Base-by-base conservation (phyloP, 192 early-diverging fungal genomes). In the Chytriomyces hyalinus region DNA sequence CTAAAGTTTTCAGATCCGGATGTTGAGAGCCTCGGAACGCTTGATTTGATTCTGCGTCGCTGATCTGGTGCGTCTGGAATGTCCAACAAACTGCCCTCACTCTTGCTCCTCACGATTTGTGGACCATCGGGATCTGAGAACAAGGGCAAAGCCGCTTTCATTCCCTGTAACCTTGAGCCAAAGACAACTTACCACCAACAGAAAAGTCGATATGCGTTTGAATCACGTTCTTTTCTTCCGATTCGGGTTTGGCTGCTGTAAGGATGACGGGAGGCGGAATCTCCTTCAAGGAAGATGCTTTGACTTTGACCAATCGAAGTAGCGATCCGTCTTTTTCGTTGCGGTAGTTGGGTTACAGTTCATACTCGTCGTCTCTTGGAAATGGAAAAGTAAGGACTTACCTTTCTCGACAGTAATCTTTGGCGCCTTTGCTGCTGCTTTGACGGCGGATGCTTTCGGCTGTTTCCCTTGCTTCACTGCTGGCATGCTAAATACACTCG, bases 221-320 rank as follows among this genome's bases (percentile, higher is more conserved):
- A 36, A 36, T 36, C 36, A 36, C 36, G 36, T 36, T 36, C 36
- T 0, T 36, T 36, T 36, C 36, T 36, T 36, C 36, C 36, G 36
- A 4, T 36, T 36, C 36, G 36, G 4, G 36, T 36, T 36, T 36
- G 36, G 36, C 36, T 2, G 36, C 36, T 36, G 36, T 2, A 36
- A 36, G 1, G 36, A 36, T 20, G 20, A 44, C 6, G 13, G 66
- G 66, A n/a, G 26, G 66, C 11, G 66, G 47, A 10, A 67, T 67
- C 66, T 67, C 66, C 26, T 44, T 20, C 4, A 67, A 22, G 9
- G 28, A 67, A 2, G 66, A 67, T 10, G 66, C 66, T 47, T 67
- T 67, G 6, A 67, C 66, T 47, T 46, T 26, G 7, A 67, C 66
- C 17, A 67, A 11, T 26, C 11, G 15, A 13, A 28, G 26, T 0